phyloP scores from a whole-genome alignment of 441 rosid species.

The Corymbia calophylla region DNA sequence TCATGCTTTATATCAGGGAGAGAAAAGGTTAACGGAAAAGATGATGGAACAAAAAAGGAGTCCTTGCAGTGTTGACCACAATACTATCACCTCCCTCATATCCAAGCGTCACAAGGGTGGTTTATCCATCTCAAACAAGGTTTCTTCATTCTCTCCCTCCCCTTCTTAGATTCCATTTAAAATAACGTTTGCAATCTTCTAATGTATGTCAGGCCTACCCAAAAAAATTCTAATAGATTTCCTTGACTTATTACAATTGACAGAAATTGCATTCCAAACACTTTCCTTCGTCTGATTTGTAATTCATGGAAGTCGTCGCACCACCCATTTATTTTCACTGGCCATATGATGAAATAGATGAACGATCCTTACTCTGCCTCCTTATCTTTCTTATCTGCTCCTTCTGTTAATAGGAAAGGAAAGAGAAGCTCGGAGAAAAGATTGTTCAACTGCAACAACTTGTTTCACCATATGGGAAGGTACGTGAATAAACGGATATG shows the following conservation, averaged over 20 bases:
- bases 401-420: conserved; percentile 55
- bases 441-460: conserved; percentile 85
- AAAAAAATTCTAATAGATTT: not conserved
- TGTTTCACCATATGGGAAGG: conserved; percentile 98
- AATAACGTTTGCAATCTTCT: not conserved
- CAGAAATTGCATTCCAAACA: not conserved
- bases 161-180: not conserved
- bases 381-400: conserved; percentile 1
- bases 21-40: conserved; percentile 31
- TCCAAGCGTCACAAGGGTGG: conserved; percentile 74
- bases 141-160: conserved; percentile 6
- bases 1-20: conserved; percentile 21
- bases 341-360: not conserved
- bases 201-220: not conserved
- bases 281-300: not conserved
- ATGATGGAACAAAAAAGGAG: conserved; percentile 81
- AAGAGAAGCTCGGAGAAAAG: conserved; percentile 82
- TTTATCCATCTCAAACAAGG: conserved; percentile 71
- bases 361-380: not conserved
- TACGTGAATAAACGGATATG: conserved; percentile 4
- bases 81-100: conserved; percentile 38
- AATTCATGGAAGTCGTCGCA: not conserved
- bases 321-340: not conserved
- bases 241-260: not conserved
- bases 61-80: conserved; percentile 61